Evolutionary conservation across 495 filamentous ascomycete genomes (phyloP).

Genomic region (Hypoxylon rickii): DNA sequence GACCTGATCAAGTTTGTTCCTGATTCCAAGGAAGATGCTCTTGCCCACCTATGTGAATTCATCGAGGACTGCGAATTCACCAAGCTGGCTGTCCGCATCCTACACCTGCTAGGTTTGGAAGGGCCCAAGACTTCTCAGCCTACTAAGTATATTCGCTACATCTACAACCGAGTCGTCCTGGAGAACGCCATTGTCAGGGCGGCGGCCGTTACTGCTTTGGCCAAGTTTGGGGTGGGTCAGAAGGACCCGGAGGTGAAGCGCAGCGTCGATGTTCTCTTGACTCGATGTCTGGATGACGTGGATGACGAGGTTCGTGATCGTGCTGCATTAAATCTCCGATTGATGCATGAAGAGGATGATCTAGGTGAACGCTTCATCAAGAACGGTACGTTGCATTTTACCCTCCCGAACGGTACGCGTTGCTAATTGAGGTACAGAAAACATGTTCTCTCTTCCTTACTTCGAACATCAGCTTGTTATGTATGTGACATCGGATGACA

Average conservation of each 20-base stretch:
- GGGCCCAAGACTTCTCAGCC: slow-evolving; percentile 94
- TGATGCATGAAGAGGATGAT: slow-evolving; percentile 88
- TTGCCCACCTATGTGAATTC: slow-evolving; percentile 97
- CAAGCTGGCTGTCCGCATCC: slow-evolving; percentile 91
- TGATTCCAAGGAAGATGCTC: slow-evolving; percentile 94
- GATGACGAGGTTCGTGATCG: slow-evolving; percentile 98
- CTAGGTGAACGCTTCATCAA: slow-evolving; percentile 84
- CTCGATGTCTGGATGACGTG: slow-evolving; percentile 91
- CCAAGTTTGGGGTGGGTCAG: slow-evolving; percentile 96
- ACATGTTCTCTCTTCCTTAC: slow-evolving; percentile 89
- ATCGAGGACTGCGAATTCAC: slow-evolving; percentile 99
- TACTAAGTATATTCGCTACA: slow-evolving; percentile 98
- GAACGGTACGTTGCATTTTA: slow-evolving; percentile 66
- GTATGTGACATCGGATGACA: slow-evolving; percentile 91
- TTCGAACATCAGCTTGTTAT: slow-evolving; percentile 98
- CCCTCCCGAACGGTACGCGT: slow-evolving; percentile 36
- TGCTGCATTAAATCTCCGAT: slow-evolving; percentile 85
- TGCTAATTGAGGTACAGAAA: slow-evolving; percentile 55
- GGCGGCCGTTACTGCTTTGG: slow-evolving; percentile 91
- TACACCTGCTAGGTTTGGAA: slow-evolving; percentile 91
- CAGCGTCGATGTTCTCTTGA: slow-evolving; percentile 90
- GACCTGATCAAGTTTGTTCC: slow-evolving; percentile 99
- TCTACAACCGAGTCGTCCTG: slow-evolving; percentile 97
- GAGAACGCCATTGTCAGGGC: slow-evolving; percentile 97
- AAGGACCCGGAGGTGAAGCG: slow-evolving; percentile 96